Percentiles rank a stretch among this genome's conserved stretches.
Conservation (phyloP, 208 protist genomes). For the Herpetomonas tarakana region DNA sequence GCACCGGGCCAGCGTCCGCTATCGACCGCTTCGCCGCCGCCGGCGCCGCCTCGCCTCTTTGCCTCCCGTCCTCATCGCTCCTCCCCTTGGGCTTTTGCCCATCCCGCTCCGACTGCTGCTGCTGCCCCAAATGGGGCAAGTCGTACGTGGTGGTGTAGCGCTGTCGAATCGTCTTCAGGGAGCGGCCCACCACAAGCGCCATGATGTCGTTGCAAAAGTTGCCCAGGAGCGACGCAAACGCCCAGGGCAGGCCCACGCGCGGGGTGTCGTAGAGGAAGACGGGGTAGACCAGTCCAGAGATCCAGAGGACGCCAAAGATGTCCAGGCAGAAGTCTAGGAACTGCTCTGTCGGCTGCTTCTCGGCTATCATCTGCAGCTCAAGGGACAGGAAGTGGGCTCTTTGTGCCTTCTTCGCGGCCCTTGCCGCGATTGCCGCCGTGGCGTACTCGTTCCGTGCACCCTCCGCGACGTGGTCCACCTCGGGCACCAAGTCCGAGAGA, state of each 20-base stretch:
- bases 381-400: constrained; percentile 44
- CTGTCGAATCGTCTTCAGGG: constrained; percentile 18
- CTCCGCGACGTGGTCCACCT: neutral
- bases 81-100: constrained; percentile 1
- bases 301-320: constrained; percentile 81
- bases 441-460: neutral
- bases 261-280: constrained; percentile 53
- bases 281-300: constrained; percentile 47
- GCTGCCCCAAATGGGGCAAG: constrained; percentile 7
- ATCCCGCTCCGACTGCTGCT: constrained; percentile 8
- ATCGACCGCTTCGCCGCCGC: neutral
- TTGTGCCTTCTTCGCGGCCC: constrained; percentile 10
- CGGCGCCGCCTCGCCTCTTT: neutral
- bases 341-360: constrained; percentile 62
- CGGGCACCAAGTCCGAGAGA: constrained; percentile 15
- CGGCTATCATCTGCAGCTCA: constrained; percentile 54
- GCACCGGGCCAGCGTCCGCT: neutral
- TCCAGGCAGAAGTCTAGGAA: constrained; percentile 84
- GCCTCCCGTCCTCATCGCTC: neutral
- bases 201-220: constrained; percentile 85
- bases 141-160: constrained; percentile 24
- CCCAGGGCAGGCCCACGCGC: constrained; percentile 51
- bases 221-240: constrained; percentile 42
- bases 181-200: constrained; percentile 61
- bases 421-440: neutral